Percentiles rank a stretch among this genome's conserved stretches.
phyloP scores from a whole-genome alignment of 2,329 filamentous ascomycete genomes.

The Trichophyton rubrum region DNA sequence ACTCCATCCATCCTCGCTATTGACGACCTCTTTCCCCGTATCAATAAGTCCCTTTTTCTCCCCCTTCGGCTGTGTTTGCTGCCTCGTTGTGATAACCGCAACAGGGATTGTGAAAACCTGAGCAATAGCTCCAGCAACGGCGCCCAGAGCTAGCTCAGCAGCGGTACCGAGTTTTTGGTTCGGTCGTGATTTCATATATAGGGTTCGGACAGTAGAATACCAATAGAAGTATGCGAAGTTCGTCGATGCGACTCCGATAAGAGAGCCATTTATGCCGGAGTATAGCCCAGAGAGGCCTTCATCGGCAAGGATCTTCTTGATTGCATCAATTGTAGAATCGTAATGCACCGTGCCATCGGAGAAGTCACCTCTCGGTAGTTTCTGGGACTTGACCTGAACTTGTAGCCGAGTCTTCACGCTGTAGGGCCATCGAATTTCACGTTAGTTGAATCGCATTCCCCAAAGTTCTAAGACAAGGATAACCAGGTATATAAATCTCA shows the following conservation, averaged over 20 bases:
- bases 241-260: constrained; percentile 87
- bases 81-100: constrained; percentile 84
- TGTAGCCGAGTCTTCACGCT: constrained; percentile 95
- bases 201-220: constrained; percentile 75
- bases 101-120: constrained; percentile 96
- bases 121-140: constrained; percentile 75
- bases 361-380: constrained; percentile 32
- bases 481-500: constrained; percentile 38
- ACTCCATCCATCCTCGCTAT: constrained; percentile 76
- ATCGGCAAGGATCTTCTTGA: constrained; percentile 65
- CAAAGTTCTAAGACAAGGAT: neutral
- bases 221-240: constrained; percentile 99
- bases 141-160: constrained; percentile 72
- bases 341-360: constrained; percentile 54
- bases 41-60: constrained; percentile 78
- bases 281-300: constrained; percentile 80
- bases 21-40: constrained; percentile 76
- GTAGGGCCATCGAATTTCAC: constrained; percentile 6
- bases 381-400: constrained; percentile 67
- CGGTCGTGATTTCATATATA: constrained; percentile 55
- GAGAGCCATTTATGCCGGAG: constrained; percentile 70
- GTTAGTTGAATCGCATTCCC: neutral
- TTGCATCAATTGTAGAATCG: constrained; percentile 73
- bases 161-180: constrained; percentile 60
- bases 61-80: constrained; percentile 77